Conservation (phyloP, 2,329 filamentous ascomycete species). For the Verticillium alfalfae region DNA sequence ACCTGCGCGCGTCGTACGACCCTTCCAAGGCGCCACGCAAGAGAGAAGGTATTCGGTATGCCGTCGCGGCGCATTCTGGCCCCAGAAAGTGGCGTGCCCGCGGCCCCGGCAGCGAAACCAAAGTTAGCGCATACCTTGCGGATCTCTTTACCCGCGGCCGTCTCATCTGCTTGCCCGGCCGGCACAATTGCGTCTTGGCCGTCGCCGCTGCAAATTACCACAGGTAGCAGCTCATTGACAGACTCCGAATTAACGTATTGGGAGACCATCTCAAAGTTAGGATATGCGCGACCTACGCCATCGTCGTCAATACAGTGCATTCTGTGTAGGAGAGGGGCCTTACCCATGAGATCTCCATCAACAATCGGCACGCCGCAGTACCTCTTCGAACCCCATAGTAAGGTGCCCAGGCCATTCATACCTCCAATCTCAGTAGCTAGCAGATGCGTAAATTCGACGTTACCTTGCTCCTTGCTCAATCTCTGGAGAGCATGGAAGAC, state of each 20-base stretch:
- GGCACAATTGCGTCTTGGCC: conserved; percentile 15
- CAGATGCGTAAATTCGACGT: conserved; percentile 5
- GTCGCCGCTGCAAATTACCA: conserved; percentile 15
- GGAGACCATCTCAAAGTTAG: conserved; percentile 19
- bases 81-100: conserved; percentile 22
- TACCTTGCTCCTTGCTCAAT: background rate
- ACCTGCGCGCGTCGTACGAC: conserved; percentile 38
- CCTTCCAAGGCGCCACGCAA: conserved; percentile 42
- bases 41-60: conserved; percentile 27
- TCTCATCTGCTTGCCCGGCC: conserved; percentile 12
- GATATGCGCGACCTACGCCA: conserved; percentile 16
- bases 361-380: conserved; percentile 27
- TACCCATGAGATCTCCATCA: conserved; percentile 32
- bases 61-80: conserved; percentile 23
- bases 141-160: conserved; percentile 14
- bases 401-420: conserved; percentile 40
- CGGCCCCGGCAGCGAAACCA: conserved; percentile 28
- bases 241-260: conserved; percentile 21
- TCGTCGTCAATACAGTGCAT: background rate
- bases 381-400: conserved; percentile 27
- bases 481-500: conserved; percentile 10
- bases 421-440: conserved; percentile 39
- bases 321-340: background rate
- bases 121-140: conserved; percentile 19
- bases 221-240: conserved; percentile 18